Percentiles rank a stretch among this genome's conserved stretches.
Evolutionary conservation across 75 land plant genomes (phyloP).

Genomic region (Pinus taeda): DNA sequence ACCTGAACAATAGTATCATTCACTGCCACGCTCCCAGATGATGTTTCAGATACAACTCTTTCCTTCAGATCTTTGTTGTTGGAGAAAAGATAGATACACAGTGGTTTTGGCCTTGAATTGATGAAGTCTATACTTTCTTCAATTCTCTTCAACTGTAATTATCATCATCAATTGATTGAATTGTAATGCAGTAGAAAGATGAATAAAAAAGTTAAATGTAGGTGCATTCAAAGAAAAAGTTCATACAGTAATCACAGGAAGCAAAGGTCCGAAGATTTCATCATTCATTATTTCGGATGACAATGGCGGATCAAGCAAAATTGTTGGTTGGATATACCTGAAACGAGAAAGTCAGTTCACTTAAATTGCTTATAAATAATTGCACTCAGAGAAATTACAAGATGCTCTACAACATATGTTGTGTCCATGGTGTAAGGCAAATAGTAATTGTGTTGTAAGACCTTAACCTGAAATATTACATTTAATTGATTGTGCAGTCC

Average conservation of each 20-base stretch:
- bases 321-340: slow-evolving; percentile 84
- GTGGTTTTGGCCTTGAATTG: slow-evolving; percentile 62
- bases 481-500: too few relatives aligned
- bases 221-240: background rate
- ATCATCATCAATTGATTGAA: too few relatives aligned
- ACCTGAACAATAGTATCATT: slow-evolving; percentile 80
- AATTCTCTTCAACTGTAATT: slow-evolving; percentile 42
- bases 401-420: too few relatives aligned
- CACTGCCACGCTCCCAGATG: slow-evolving; percentile 66
- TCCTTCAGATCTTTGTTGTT: slow-evolving; percentile 45
- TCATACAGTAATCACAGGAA: slow-evolving; percentile 41
- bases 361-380: background rate
- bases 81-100: slow-evolving; percentile 70
- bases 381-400: background rate
- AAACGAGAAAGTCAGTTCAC: background rate
- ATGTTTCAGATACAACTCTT: slow-evolving; percentile 36
- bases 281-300: slow-evolving; percentile 77
- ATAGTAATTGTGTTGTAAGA: too few relatives aligned
- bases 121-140: slow-evolving; percentile 51
- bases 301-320: slow-evolving; percentile 66
- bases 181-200: too few relatives aligned
- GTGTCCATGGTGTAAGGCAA: too few relatives aligned
- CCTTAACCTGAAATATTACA: too few relatives aligned
- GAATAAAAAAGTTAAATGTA: too few relatives aligned
- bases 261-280: slow-evolving; percentile 91